Evolutionary conservation across 139 green algal genomes (phyloP).

Genomic region (Haematococcus sp.): DNA sequence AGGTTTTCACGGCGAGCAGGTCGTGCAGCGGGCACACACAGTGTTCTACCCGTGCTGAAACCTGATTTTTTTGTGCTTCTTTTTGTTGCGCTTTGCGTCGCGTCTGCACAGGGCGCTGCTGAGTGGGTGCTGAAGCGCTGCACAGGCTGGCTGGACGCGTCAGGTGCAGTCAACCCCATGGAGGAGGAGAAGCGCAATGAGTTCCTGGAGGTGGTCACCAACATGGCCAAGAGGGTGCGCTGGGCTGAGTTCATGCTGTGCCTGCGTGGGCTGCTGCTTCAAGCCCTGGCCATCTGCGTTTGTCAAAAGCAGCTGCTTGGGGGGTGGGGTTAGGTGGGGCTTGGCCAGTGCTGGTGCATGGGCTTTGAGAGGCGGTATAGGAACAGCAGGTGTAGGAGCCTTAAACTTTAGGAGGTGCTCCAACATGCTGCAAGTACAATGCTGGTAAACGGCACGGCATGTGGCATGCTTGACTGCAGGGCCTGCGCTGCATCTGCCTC

Average conservation of each 20-base stretch:
- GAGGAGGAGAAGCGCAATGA: constrained; percentile 38
- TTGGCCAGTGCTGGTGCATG: too few species aligned
- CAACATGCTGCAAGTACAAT: not conserved
- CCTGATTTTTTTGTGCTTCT: not conserved
- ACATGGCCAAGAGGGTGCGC: constrained; percentile 30
- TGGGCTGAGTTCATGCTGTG: too few species aligned
- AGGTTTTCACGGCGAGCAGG: too few species aligned
- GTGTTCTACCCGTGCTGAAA: too few species aligned
- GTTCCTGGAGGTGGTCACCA: constrained; percentile 37
- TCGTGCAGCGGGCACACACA: too few species aligned
- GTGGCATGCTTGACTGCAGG: constrained; percentile 62
- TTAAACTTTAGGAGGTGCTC: too few species aligned
- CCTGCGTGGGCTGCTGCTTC: too few species aligned
- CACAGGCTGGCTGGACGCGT: constrained; percentile 35
- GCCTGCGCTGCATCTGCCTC: constrained; percentile 85
- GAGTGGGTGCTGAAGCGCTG: constrained; percentile 88
- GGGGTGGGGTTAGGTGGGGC: too few species aligned
- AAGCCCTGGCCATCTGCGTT: too few species aligned
- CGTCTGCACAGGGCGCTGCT: constrained; percentile 56
- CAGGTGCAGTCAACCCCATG: constrained; percentile 55
- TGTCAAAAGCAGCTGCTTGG: too few species aligned
- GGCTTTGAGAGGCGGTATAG: too few species aligned
- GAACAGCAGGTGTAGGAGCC: too few species aligned
- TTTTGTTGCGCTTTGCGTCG: not conserved
- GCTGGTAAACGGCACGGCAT: not conserved